These are phyloP conservation scores for Plicaturopsis crispa DNA, from an alignment of 768 basidiomycete species.

Conservation along the genomic window DNA sequence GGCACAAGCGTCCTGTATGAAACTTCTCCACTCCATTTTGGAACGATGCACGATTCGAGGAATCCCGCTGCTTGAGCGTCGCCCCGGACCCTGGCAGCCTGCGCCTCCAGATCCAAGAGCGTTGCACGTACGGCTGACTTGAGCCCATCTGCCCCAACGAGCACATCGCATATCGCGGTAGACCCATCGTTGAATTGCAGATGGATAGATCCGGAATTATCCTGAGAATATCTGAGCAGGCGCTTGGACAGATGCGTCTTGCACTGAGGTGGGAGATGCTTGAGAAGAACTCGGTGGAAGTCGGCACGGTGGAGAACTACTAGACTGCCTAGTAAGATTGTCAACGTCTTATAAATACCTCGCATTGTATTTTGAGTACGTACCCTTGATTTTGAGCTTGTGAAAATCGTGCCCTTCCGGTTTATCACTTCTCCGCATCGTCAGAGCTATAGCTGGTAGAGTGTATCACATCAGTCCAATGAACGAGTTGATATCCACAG, in stretches of 20 bases:
- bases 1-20: constrained; percentile 57
- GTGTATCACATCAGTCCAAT: constrained; percentile 14
- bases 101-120: constrained; percentile 30
- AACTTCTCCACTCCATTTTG: constrained; percentile 50
- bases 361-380: constrained; percentile 6
- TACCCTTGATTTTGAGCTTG: constrained; percentile 50
- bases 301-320: constrained; percentile 53
- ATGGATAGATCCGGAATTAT: constrained; percentile 30
- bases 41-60: constrained; percentile 33
- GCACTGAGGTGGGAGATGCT: constrained; percentile 36
- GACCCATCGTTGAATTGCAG: constrained; percentile 59
- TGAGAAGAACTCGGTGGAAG: constrained; percentile 53
- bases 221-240: constrained; percentile 47
- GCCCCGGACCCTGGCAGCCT: constrained; percentile 25
- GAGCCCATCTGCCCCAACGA: constrained; percentile 34
- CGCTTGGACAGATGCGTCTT: constrained; percentile 49
- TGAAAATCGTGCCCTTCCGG: constrained; percentile 45
- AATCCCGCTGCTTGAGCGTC: constrained; percentile 31
- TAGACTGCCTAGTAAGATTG: constrained; percentile 32
- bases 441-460: constrained; percentile 40
- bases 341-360: constrained; percentile 7
- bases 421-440: constrained; percentile 57
- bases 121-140: constrained; percentile 28
- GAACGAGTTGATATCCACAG: constrained; percentile 23
- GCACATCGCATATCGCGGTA: constrained; percentile 50